phyloP scores from a whole-genome alignment of 306 rosid genomes.

The Vigna unguiculata region DNA sequence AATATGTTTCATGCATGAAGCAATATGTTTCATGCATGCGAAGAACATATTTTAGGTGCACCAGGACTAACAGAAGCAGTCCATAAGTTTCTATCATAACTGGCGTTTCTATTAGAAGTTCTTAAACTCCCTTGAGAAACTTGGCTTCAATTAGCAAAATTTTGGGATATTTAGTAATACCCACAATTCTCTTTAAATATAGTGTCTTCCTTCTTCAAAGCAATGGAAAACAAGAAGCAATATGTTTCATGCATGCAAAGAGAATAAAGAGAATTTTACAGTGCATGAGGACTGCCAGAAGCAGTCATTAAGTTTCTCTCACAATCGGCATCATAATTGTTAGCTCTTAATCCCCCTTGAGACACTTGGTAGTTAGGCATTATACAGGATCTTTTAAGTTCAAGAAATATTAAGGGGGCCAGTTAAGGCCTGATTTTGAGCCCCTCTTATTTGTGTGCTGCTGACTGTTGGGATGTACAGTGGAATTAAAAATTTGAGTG shows the following conservation, averaged over 20 bases:
- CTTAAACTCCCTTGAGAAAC: background rate
- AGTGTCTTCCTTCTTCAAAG: too few species aligned
- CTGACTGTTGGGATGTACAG: background rate
- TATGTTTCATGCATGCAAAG: background rate
- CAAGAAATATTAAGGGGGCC: background rate
- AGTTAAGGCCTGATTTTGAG: background rate
- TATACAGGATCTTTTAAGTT: background rate
- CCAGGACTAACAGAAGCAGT: background rate
- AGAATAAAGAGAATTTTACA: background rate
- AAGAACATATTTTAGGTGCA: background rate
- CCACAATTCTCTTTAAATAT: too few species aligned
- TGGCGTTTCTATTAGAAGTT: background rate
- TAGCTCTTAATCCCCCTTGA: background rate
- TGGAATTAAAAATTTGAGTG: background rate
- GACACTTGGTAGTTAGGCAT: conserved; percentile 12
- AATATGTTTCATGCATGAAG: background rate
- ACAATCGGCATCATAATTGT: background rate
- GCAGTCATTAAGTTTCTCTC: background rate
- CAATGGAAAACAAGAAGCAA: background rate
- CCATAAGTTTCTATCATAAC: background rate
- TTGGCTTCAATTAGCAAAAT: background rate
- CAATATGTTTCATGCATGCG: background rate
- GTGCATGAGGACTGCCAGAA: background rate
- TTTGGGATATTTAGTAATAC: background rate
- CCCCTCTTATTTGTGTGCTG: background rate